phyloP scores from a whole-genome alignment of 139 green algal species.

The Trebouxia sp. region DNA sequence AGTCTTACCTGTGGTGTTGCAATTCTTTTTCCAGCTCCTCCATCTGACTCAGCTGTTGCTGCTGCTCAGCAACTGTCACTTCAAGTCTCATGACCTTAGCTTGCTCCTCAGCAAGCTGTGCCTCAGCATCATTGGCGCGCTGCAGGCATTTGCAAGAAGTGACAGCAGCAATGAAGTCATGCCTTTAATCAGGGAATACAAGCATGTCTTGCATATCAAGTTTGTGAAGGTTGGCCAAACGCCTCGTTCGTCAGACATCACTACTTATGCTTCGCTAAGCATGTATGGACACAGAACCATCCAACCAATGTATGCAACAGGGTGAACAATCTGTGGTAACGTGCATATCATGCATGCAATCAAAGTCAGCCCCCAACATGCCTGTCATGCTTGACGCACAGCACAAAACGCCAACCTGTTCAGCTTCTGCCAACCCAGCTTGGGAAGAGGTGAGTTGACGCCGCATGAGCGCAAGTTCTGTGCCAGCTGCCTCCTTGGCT shows the following conservation, averaged over 20 bases:
- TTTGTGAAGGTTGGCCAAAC: too few species aligned
- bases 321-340: too few species aligned
- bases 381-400: too few species aligned
- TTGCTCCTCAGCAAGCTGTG: conserved; percentile 50
- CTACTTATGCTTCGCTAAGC: too few species aligned
- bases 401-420: conserved; percentile 43
- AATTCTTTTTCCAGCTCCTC: conserved; percentile 58
- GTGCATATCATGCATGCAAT: too few species aligned
- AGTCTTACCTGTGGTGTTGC: conserved; percentile 28
- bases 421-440: conserved; percentile 43
- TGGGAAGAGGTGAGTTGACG: conserved; percentile 68
- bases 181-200: too few species aligned
- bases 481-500: conserved; percentile 59
- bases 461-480: conserved; percentile 76
- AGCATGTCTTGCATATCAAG: too few species aligned
- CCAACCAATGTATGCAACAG: too few species aligned
- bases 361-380: too few species aligned
- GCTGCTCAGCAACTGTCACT: conserved; percentile 59
- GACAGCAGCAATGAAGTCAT: too few species aligned
- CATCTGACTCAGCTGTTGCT: conserved; percentile 37
- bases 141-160: neutral
- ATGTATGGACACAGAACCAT: too few species aligned
- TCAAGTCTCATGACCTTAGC: conserved; percentile 55
- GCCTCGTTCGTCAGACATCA: too few species aligned
- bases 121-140: conserved; percentile 24